Conservation (phyloP, 2,329 filamentous ascomycete species). For the Fusarium pseudonygamai region DNA sequence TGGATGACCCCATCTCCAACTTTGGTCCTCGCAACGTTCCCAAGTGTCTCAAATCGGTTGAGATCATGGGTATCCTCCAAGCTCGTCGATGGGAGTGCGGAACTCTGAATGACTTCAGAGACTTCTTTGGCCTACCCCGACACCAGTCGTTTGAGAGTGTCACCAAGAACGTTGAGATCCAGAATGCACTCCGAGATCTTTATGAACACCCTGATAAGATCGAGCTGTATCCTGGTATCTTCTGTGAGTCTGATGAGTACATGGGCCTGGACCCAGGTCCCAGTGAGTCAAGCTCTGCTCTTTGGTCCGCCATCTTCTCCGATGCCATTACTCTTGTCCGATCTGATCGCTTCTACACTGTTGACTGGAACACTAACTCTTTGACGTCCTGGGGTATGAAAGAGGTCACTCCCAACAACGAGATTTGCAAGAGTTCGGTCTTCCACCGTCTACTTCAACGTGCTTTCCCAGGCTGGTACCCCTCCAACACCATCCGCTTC, state of each 20-base stretch:
- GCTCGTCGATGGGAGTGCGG: slow-evolving; percentile 61
- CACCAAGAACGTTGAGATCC: slow-evolving; percentile 1
- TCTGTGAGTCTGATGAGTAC: slow-evolving; percentile 60
- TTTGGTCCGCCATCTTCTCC: slow-evolving; percentile 74
- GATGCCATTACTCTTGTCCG: slow-evolving; percentile 77
- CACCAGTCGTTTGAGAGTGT: slow-evolving; percentile 62
- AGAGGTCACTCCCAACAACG: slow-evolving; percentile 32
- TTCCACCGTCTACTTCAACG: slow-evolving; percentile 35
- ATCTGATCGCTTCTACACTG: slow-evolving; percentile 73
- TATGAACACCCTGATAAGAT: slow-evolving; percentile 69
- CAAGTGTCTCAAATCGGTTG: slow-evolving; percentile 63
- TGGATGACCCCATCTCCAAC: slow-evolving; percentile 59
- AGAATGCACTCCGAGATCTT: slow-evolving; percentile 48
- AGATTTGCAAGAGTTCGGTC: slow-evolving; percentile 35
- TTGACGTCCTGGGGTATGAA: slow-evolving; percentile 47
- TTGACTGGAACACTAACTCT: slow-evolving; percentile 51
- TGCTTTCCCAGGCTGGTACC: slow-evolving; percentile 38
- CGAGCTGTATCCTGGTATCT: slow-evolving; percentile 71
- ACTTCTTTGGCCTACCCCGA: slow-evolving; percentile 66
- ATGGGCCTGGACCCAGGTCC: slow-evolving; percentile 72
- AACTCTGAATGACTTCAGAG: slow-evolving; percentile 70
- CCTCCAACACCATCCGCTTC: slow-evolving; percentile 30
- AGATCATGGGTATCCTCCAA: slow-evolving; percentile 69
- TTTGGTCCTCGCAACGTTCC: slow-evolving; percentile 66
- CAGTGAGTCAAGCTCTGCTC: slow-evolving; percentile 62